These are phyloP conservation scores for Trichoderma guizhouense DNA, from an alignment of 2,329 filamentous ascomycete genomes.

Conservation along the genomic window DNA sequence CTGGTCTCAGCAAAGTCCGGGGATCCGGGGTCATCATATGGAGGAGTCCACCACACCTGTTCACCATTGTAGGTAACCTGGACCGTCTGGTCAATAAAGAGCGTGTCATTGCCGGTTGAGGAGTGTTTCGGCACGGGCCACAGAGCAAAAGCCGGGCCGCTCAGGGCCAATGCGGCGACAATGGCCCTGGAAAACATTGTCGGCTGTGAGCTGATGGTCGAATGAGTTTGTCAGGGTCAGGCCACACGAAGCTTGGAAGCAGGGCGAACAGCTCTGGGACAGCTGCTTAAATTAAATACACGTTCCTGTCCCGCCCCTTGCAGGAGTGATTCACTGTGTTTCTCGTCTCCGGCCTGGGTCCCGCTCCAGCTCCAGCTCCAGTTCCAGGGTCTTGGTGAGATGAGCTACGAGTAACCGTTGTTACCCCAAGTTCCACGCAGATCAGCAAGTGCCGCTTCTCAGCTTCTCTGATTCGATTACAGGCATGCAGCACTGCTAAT, in stretches of 20 bases:
- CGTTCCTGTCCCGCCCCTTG: neutral
- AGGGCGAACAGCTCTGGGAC: neutral
- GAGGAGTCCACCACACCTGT: conserved; percentile 12
- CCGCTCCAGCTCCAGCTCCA: neutral
- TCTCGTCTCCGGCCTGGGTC: neutral
- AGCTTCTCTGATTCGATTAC: conserved; percentile 1
- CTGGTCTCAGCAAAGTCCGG: conserved; percentile 14
- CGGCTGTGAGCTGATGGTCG: neutral
- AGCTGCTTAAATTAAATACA: conserved; percentile 8
- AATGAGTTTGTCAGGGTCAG: neutral
- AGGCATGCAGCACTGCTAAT: neutral
- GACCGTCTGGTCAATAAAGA: conserved; percentile 53
- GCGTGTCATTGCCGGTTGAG: conserved; percentile 48
- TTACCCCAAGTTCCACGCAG: neutral
- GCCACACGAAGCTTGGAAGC: neutral
- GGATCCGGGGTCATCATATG: neutral
- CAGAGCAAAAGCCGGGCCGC: conserved; percentile 43
- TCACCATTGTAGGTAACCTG: conserved; percentile 56
- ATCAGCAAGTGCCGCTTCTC: neutral
- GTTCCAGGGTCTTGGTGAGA: neutral
- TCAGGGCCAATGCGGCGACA: conserved; percentile 4
- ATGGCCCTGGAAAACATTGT: conserved; percentile 12
- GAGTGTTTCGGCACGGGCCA: conserved; percentile 56
- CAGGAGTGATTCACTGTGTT: neutral
- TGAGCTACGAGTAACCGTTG: neutral